Evolutionary conservation across 495 filamentous ascomycete species (phyloP).

Genomic region (Aspergillus bridgeri): DNA sequence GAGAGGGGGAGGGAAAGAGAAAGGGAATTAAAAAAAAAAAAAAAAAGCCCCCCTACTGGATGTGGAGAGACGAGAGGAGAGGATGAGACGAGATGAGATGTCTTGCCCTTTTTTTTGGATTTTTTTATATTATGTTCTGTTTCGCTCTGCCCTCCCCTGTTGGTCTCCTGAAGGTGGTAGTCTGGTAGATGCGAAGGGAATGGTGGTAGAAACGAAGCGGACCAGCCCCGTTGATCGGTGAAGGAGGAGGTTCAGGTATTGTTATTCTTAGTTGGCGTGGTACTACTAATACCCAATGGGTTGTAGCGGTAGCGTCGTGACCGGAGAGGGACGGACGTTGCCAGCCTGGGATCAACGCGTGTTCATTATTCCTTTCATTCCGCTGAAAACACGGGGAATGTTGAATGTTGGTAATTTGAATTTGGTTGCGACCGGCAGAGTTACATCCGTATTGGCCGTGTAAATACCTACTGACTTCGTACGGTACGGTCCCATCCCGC

Average conservation of each 20-base stretch:
- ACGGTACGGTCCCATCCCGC: too few relatives aligned
- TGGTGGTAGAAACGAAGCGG: too few relatives aligned
- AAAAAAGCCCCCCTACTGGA: neutral
- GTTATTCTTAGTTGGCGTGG: neutral
- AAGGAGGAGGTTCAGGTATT: neutral
- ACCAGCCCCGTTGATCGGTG: neutral
- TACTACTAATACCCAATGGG: neutral
- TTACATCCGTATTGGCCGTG: too few relatives aligned
- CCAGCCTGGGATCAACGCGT: conserved; percentile 43
- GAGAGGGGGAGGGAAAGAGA: too few relatives aligned
- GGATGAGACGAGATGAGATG: neutral
- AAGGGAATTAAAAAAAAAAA: conserved; percentile 8
- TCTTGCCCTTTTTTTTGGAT: neutral
- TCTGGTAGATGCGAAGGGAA: too few relatives aligned
- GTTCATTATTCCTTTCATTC: conserved; percentile 30
- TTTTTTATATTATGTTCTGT: neutral
- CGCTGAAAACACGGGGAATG: neutral
- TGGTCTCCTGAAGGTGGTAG: neutral
- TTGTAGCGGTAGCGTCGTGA: conserved; percentile 7
- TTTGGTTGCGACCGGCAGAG: too few relatives aligned
- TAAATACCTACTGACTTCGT: too few relatives aligned
- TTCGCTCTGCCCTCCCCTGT: too few relatives aligned
- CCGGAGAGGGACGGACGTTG: conserved; percentile 8
- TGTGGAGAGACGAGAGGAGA: neutral
- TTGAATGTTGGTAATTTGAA: too few relatives aligned